Evolutionary conservation across 2,329 filamentous ascomycete species (phyloP).

Genomic region (Rhytidhysteron rufulum): DNA sequence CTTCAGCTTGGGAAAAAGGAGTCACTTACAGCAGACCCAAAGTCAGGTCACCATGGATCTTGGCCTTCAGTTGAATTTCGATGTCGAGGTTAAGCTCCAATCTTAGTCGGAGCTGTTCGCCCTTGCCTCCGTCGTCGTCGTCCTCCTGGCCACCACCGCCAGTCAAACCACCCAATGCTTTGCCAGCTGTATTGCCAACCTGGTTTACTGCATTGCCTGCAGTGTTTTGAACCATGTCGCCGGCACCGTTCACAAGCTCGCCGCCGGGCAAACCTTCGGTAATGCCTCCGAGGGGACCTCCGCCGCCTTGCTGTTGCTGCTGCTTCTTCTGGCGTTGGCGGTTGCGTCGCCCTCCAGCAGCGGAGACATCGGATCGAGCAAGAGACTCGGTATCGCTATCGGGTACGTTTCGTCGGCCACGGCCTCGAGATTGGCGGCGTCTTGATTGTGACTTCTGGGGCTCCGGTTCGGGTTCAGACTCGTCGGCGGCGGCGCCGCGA

Average conservation of each 20-base stretch:
- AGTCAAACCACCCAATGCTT: slow-evolving; percentile 39
- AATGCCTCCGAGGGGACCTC: slow-evolving; percentile 52
- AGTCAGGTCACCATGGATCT: slow-evolving; percentile 62
- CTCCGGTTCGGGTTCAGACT: slow-evolving; percentile 45
- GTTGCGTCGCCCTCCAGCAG: slow-evolving; percentile 53
- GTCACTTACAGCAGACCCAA: slow-evolving; percentile 50
- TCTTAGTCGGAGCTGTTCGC: slow-evolving; percentile 53
- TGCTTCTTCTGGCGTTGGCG: slow-evolving; percentile 51
- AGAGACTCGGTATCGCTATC: slow-evolving; percentile 54
- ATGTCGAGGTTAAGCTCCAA: slow-evolving; percentile 61
- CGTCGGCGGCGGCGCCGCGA: slow-evolving; percentile 33
- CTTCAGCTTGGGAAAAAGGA: neutral
- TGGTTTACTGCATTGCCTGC: slow-evolving; percentile 49
- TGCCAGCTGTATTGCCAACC: slow-evolving; percentile 42
- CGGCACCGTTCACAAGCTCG: slow-evolving; percentile 50
- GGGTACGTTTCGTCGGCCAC: slow-evolving; percentile 40
- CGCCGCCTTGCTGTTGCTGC: slow-evolving; percentile 37
- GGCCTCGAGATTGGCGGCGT: slow-evolving; percentile 48
- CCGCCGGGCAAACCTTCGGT: slow-evolving; percentile 52
- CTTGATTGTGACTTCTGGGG: slow-evolving; percentile 43
- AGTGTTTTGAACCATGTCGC: slow-evolving; percentile 55
- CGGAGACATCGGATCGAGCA: slow-evolving; percentile 52
- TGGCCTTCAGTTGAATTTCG: slow-evolving; percentile 62
- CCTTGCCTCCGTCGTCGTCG: slow-evolving; percentile 36
- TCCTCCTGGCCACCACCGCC: slow-evolving; percentile 35